Percentiles rank a stretch among this genome's conserved stretches.
phyloP scores from a whole-genome alignment of 2,329 filamentous ascomycete species.

The Coniochaeta sp. region DNA sequence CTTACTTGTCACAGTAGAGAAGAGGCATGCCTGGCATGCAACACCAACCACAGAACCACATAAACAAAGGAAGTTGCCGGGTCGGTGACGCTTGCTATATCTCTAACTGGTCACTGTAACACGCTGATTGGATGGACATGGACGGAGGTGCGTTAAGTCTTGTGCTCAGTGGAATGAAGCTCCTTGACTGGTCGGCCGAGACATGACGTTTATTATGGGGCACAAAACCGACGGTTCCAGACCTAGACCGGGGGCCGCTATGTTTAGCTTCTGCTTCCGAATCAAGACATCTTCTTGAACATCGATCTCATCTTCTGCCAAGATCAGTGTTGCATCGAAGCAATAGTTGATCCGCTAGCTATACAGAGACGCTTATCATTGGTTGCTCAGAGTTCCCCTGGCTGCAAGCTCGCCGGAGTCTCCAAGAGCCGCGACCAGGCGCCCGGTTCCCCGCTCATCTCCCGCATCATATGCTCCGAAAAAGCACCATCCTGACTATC shows the following conservation, averaged over 20 bases:
- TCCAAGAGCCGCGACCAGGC: not conserved
- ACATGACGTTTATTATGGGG: not conserved
- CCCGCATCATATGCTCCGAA: not conserved
- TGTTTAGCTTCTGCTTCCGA: no score
- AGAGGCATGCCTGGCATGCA: no score
- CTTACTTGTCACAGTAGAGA: not conserved
- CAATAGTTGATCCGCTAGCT: no score
- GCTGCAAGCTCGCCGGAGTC: not conserved
- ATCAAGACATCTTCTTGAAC: not conserved
- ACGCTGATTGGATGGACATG: not conserved
- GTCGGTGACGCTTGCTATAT: not conserved
- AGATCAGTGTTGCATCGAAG: not conserved
- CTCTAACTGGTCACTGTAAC: not conserved
- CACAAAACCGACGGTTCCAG: not conserved
- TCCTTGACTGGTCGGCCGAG: not conserved
- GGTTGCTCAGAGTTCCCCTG: no score
- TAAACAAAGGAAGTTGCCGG: not conserved
- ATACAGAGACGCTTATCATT: not conserved
- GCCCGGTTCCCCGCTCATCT: not conserved
- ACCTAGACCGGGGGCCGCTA: not conserved
- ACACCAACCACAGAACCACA: not conserved
- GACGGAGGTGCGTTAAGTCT: no score
- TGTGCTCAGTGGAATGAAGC: not conserved
- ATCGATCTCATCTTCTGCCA: not conserved
- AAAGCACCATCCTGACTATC: no score